Evolutionary conservation across 2,329 filamentous ascomycete genomes (phyloP), one percentile per base, ranked within the genome.

Genomic region (Penicillium sp.): DNA sequence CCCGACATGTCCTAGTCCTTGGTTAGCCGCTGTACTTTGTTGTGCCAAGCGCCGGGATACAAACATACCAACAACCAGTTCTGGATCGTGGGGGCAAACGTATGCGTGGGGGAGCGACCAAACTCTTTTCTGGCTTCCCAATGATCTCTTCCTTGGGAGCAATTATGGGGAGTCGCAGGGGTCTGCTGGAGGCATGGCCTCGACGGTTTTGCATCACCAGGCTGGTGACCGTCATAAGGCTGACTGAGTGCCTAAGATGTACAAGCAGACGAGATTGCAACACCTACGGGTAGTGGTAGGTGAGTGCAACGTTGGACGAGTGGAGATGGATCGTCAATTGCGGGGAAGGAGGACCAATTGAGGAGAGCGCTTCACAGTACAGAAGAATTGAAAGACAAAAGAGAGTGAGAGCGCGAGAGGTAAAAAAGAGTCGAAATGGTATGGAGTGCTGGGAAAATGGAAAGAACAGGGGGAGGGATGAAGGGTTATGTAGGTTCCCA

Each of bases 81-180:
- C 81, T 71, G 46, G 81, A 82, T 53, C 81, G 75, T 53, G 81
- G 80, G 40, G 81, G 81, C 14, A 82, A 72, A 49, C 80, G 76
- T 23, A 79, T 67, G 47, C 77, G 74, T 37, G 73, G 69, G 50
- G 73, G 71, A 44, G 72, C 68, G 47, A 70, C 69, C 23, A 72
- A 54, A 47, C 63, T 41, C 53, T 68, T 67, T 51, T 70, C 69
- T 50, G 71, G 59, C 54, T 67, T 71, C 56, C 66, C 62, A 45
- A 58, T 57, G 27, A 68, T 60, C 51, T 75, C 71, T 59, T 76
- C 73, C 59, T 77, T 78, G 22, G 77, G 77, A 7, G 77, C 77
- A 62, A 79, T 79, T 42, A 73, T 69, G 51, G 76, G 76, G 40
- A 79, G 62, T 53, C 70, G 70, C 25, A 73, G 52, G 26, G 73